phyloP scores from a whole-genome alignment of 257 asterid species.

The Penstemon barbatus region DNA sequence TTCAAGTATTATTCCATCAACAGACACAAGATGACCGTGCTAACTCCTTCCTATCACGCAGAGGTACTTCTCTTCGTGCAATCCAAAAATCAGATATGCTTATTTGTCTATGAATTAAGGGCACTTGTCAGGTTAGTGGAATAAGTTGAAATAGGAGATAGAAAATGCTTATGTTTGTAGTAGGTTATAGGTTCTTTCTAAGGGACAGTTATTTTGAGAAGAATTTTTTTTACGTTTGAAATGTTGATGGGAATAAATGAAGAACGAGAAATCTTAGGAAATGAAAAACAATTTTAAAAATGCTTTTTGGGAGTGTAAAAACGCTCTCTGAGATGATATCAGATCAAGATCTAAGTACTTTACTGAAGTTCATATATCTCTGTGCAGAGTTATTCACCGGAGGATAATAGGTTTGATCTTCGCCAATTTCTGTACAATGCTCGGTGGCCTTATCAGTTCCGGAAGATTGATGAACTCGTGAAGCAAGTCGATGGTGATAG shows the following conservation, averaged over 20 bases:
- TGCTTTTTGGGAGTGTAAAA: too few species aligned
- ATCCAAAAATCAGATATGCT: not conserved
- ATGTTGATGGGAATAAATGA: too few species aligned
- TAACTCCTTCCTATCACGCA: slow-evolving; percentile 92
- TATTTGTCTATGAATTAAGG: too few species aligned
- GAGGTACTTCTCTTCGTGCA: slow-evolving; percentile 49
- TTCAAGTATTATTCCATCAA: slow-evolving; percentile 90
- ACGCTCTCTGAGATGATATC: too few species aligned
- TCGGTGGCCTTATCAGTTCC: slow-evolving; percentile 71
- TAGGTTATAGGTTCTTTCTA: too few species aligned
- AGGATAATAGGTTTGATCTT: slow-evolving; percentile 72
- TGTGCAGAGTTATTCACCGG: slow-evolving; percentile 56
- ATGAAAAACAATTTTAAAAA: too few species aligned
- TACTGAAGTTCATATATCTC: slow-evolving; percentile 14
- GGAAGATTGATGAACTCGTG: slow-evolving; percentile 65
- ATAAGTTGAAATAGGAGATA: too few species aligned
- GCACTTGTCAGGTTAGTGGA: too few species aligned
- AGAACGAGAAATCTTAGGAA: too few species aligned
- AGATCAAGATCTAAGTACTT: not conserved
- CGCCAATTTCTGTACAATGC: slow-evolving; percentile 64
- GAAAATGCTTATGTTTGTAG: too few species aligned
- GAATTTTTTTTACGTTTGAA: too few species aligned
- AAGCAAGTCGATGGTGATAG: slow-evolving; percentile 43
- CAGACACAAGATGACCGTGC: slow-evolving; percentile 91
- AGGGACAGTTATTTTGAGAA: too few species aligned